These are phyloP conservation scores for Lactarius akahatsu DNA, from an alignment of 768 basidiomycete genomes.

Conservation along the genomic window DNA sequence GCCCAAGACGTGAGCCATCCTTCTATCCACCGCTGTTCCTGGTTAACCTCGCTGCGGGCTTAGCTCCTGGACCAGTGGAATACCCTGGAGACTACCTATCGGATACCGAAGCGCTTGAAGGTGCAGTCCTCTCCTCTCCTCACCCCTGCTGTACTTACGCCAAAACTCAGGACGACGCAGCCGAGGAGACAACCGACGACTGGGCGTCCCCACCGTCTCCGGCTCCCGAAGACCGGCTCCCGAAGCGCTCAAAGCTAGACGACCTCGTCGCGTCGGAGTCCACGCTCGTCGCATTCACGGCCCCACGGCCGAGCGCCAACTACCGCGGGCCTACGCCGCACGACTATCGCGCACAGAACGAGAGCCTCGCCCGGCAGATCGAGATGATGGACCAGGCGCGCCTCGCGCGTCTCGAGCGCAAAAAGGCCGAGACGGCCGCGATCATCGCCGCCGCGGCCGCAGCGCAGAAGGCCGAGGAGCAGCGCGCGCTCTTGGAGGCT, in stretches of 20 bases:
- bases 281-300: constrained; percentile 20
- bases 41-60: constrained; percentile 3
- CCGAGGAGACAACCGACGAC: constrained; percentile 22
- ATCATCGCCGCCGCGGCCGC: constrained; percentile 45
- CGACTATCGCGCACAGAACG: background rate
- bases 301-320: background rate
- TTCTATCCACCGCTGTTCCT: background rate
- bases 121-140: constrained; percentile 34
- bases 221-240: constrained; percentile 27
- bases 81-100: constrained; percentile 69
- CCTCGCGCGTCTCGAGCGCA: constrained; percentile 21
- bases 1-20: constrained; percentile 57
- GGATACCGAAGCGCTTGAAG: constrained; percentile 76
- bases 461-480: constrained; percentile 30
- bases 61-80: constrained; percentile 84
- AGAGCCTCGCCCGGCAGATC: background rate
- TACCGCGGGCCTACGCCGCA: background rate
- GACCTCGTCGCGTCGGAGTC: constrained; percentile 25
- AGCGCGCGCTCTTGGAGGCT: constrained; percentile 29
- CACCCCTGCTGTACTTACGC: background rate
- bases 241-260: constrained; percentile 30
- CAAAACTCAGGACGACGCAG: constrained; percentile 33
- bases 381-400: constrained; percentile 16
- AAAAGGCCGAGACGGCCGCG: constrained; percentile 38
- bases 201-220: constrained; percentile 16